phyloP scores from a whole-genome alignment of 148 eudicot genomes.

The Diospyros kaki region DNA sequence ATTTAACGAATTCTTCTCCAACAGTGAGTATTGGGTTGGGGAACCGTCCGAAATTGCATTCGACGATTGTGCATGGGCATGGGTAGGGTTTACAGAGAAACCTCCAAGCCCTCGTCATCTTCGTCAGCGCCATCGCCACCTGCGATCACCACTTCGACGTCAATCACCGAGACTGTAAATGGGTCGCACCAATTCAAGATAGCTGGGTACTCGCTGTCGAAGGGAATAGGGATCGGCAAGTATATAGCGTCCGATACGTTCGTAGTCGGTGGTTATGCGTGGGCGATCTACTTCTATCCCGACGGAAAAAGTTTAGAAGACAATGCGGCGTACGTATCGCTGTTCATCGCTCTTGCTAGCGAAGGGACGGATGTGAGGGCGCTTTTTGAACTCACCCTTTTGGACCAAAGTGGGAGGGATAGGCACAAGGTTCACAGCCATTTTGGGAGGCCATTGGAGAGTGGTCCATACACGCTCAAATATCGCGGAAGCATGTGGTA shows the following conservation, averaged over 20 bases:
- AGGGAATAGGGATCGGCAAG: conserved; percentile 47
- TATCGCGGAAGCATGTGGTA: conserved; percentile 56
- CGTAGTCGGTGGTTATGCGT: conserved; percentile 37
- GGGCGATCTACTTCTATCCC: conserved; percentile 55
- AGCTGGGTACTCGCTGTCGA: conserved; percentile 40
- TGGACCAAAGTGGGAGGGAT: conserved; percentile 55
- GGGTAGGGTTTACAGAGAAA: conserved; percentile 32
- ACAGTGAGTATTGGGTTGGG: not conserved
- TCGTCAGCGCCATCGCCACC: conserved; percentile 24
- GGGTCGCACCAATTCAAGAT: conserved; percentile 44
- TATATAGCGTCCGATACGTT: conserved; percentile 46
- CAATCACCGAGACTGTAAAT: conserved; percentile 35
- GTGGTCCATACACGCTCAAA: conserved; percentile 45
- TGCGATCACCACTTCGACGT: conserved; percentile 30
- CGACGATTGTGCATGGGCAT: conserved; percentile 21
- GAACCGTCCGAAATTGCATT: not conserved
- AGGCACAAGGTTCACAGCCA: conserved; percentile 55
- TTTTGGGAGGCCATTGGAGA: conserved; percentile 52
- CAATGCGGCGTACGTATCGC: conserved; percentile 39
- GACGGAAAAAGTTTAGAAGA: conserved; percentile 53
- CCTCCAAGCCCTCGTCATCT: conserved; percentile 22
- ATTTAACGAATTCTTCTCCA: not conserved
- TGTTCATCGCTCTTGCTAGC: conserved; percentile 53
- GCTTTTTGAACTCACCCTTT: conserved; percentile 44
- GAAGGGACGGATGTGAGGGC: conserved; percentile 56